Conservation (phyloP, 305 asterid genomes). For the Rubia peregrina region DNA sequence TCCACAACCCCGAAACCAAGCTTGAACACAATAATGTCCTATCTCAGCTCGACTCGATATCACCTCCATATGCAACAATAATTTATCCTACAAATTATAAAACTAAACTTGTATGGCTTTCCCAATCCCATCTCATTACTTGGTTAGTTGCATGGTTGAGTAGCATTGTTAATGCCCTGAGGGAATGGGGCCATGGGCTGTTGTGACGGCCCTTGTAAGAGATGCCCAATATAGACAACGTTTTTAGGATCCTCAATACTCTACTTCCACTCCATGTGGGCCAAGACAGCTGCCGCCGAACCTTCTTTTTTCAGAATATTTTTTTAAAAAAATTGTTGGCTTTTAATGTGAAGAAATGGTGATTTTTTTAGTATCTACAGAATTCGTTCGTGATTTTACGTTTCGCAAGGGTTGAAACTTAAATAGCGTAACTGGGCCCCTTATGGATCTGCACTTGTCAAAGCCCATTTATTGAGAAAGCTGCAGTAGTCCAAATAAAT, state of each 20-base stretch:
- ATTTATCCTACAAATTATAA: too few relatives aligned
- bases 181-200: slow-evolving; percentile 3
- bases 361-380: not conserved
- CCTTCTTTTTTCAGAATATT: not conserved
- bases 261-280: slow-evolving; percentile 1
- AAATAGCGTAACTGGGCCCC: slow-evolving; percentile 6
- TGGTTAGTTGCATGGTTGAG: slow-evolving; percentile 1
- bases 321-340: not conserved
- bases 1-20: too few relatives aligned
- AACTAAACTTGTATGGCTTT: not conserved
- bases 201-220: not conserved
- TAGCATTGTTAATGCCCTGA: not conserved
- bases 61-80: too few relatives aligned
- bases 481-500: not conserved
- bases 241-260: not conserved
- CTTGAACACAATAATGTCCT: too few relatives aligned
- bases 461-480: slow-evolving; percentile 4
- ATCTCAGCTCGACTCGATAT: too few relatives aligned
- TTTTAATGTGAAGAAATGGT: not conserved
- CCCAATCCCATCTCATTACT: not conserved
- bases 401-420: not conserved
- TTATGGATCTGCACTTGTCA: not conserved
- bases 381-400: not conserved
- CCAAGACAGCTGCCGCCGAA: not conserved
- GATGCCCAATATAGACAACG: not conserved